phyloP scores from a whole-genome alignment of 2,329 filamentous ascomycete genomes.

The Plectosphaerella plurivora region DNA sequence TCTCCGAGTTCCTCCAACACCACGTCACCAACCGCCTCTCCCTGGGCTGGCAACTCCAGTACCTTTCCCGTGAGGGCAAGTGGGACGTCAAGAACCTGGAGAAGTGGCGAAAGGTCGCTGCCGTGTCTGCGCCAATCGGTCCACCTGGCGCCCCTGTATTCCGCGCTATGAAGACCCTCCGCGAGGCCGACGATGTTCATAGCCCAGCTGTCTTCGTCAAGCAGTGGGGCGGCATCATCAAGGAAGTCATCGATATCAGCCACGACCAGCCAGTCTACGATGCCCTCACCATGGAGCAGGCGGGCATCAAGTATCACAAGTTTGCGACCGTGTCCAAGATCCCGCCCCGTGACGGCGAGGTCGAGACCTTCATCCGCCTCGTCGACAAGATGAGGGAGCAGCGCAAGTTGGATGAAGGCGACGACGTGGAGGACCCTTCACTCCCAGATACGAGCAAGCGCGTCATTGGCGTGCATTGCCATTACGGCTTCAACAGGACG shows the following conservation, averaged over 20 bases:
- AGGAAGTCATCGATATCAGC: conserved; percentile 83
- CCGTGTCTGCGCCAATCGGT: conserved; percentile 75
- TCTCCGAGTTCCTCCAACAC: conserved; percentile 74
- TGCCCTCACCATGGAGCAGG: conserved; percentile 59
- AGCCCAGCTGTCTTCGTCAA: conserved; percentile 68
- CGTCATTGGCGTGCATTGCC: conserved; percentile 82
- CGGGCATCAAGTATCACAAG: conserved; percentile 72
- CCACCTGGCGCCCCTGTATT: conserved; percentile 54
- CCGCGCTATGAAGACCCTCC: conserved; percentile 86
- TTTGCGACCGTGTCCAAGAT: conserved; percentile 91
- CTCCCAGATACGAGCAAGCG: conserved; percentile 29
- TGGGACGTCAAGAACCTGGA: conserved; percentile 97
- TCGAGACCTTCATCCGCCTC: conserved; percentile 48
- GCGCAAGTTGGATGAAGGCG: conserved; percentile 39
- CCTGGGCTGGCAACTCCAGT: conserved; percentile 85
- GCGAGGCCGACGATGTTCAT: conserved; percentile 82
- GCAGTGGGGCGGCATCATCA: conserved; percentile 62
- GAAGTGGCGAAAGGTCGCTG: conserved; percentile 80
- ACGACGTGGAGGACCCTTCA: conserved; percentile 31
- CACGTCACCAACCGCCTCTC: conserved; percentile 75
- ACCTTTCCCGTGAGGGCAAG: conserved; percentile 84
- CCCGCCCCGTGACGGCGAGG: conserved; percentile 60
- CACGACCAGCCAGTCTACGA: conserved; percentile 91
- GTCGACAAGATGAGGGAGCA: conserved; percentile 57
- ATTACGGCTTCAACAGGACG: conserved; percentile 93